phyloP scores from a whole-genome alignment of 345 rosid species.

The Carallia brachiata region DNA sequence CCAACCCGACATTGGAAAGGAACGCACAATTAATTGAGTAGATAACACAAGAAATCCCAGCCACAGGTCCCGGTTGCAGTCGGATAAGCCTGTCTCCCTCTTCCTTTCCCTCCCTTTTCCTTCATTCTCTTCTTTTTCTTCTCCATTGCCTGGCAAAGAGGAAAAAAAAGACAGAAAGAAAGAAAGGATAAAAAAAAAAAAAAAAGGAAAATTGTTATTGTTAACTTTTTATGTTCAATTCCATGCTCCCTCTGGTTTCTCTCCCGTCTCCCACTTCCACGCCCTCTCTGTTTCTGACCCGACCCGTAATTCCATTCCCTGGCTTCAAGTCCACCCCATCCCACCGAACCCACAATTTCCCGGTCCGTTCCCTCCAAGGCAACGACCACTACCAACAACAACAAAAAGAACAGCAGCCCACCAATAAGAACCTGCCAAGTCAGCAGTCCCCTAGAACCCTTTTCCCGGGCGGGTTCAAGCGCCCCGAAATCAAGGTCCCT shows the following conservation, averaged over 20 bases:
- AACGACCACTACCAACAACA: conserved; percentile 9
- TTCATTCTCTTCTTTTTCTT: no score
- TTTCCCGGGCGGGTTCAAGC: conserved; percentile 94
- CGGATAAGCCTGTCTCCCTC: no score
- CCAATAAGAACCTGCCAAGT: background rate
- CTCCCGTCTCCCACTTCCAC: conserved; percentile 10
- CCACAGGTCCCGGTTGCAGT: no score
- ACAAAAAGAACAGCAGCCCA: background rate
- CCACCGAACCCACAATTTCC: conserved; percentile 31
- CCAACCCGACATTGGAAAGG: no score
- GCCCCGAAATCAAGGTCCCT: conserved; percentile 78
- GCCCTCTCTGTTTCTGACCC: background rate
- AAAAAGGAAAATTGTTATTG: background rate
- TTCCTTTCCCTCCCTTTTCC: no score
- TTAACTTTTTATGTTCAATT: background rate
- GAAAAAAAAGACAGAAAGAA: no score
- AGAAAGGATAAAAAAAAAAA: background rate
- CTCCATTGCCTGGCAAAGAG: no score
- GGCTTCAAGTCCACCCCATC: conserved; percentile 26
- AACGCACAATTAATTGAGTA: no score
- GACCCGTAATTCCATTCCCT: conserved; percentile 16
- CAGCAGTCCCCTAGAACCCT: conserved; percentile 54
- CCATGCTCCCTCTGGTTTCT: conserved; percentile 45
- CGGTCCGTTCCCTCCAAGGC: conserved; percentile 34
- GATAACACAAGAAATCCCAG: no score